phyloP scores from a whole-genome alignment of 305 asterid genomes.

The Rubia balearica region DNA sequence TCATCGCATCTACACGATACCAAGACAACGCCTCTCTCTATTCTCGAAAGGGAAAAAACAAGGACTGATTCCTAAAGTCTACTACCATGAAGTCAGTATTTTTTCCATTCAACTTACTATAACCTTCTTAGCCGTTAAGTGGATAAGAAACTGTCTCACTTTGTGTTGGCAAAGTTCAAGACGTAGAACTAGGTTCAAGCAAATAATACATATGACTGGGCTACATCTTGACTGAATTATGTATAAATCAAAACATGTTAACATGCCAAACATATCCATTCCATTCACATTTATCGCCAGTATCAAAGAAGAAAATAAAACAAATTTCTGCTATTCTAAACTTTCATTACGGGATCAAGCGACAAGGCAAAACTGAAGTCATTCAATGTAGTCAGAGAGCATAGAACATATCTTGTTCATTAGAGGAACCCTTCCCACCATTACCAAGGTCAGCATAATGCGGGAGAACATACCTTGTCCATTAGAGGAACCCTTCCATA shows the following conservation, averaged over 20 bases:
- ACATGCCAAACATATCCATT: not conserved
- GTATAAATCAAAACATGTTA: not conserved
- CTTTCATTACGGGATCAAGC: slow-evolving; percentile 2
- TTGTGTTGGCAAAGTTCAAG: not conserved
- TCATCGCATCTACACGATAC: not conserved
- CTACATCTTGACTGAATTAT: not conserved
- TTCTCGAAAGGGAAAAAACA: not conserved
- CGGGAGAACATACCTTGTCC: not conserved
- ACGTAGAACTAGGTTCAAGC: not conserved
- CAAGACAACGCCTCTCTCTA: not conserved
- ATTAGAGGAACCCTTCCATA: slow-evolving; percentile 41
- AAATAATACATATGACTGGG: not conserved
- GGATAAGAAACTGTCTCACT: not conserved
- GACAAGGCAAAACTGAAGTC: not conserved
- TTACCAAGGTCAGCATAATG: not conserved
- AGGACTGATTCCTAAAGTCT: not conserved
- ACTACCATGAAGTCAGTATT: not conserved
- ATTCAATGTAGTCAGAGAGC: too few relatives aligned
- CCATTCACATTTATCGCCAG: too few relatives aligned
- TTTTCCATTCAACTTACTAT: not conserved
- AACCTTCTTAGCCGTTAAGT: not conserved
- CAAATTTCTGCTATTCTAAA: not conserved
- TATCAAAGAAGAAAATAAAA: not conserved
- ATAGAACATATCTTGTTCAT: too few relatives aligned
- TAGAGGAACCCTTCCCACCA: too few relatives aligned